Evolutionary conservation across 148 eudicot genomes (phyloP).

Genomic region (Tetragonia tetragonoides): DNA sequence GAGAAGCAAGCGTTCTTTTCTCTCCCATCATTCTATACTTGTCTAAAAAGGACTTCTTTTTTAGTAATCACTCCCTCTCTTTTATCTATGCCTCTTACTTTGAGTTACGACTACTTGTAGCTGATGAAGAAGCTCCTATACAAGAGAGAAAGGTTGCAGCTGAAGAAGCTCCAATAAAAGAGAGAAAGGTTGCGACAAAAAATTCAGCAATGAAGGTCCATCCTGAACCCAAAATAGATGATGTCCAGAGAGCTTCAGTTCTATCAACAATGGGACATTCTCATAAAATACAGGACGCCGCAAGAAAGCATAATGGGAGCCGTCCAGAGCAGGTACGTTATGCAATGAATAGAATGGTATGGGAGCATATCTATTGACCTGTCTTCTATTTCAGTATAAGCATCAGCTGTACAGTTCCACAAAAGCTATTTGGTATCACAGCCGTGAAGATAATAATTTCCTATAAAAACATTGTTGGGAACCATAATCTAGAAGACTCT

Average conservation of each 20-base stretch:
- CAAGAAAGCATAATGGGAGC: slow-evolving; percentile 13
- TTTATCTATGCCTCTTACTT: slow-evolving; percentile 1
- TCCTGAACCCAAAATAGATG: slow-evolving; percentile 26
- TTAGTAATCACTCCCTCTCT: neutral
- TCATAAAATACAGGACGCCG: slow-evolving; percentile 22
- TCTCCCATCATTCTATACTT: too few relatives aligned
- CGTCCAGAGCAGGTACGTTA: slow-evolving; percentile 33
- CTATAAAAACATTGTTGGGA: too few relatives aligned
- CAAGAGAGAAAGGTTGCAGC: slow-evolving; percentile 22
- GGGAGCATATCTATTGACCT: too few relatives aligned
- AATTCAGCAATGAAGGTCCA: slow-evolving; percentile 28
- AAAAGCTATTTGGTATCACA: too few relatives aligned
- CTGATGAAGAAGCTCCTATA: slow-evolving; percentile 26
- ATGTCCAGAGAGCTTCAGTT: slow-evolving; percentile 27
- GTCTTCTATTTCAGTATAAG: neutral
- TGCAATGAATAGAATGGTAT: neutral
- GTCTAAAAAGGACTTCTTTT: neutral
- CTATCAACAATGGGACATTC: slow-evolving; percentile 21
- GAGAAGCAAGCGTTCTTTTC: neutral
- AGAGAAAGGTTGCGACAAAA: slow-evolving; percentile 20
- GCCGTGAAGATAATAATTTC: too few relatives aligned
- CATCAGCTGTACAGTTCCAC: neutral
- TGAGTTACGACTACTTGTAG: slow-evolving; percentile 24
- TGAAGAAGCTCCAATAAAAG: slow-evolving; percentile 22
- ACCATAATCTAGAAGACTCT: too few relatives aligned